Evolutionary conservation across 768 basidiomycete genomes (phyloP), one percentile per base, ranked within the genome.

Genomic region (Mrakia hoshinonis): DNA sequence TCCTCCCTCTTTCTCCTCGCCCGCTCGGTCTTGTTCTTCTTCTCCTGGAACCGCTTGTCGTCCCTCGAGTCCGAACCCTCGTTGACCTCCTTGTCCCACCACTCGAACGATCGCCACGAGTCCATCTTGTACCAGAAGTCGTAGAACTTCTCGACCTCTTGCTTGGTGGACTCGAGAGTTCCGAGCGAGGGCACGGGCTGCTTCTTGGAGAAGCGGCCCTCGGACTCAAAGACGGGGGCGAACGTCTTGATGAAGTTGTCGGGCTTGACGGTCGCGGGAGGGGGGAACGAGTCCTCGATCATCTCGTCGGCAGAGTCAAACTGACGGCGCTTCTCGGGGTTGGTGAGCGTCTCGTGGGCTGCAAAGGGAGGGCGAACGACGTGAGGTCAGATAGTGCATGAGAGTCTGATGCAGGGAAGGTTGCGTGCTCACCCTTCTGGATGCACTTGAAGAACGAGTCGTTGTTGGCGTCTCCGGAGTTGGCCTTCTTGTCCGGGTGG

Each of bases 41-140:
- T 98, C 82, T 98, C 95, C 22, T 92, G 93, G 82, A 94, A 96
- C 38, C 95, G 89, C 82, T 98, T 98, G 80, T 99, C 95, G 80
- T 98, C 95, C 70, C 95, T 95, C 78, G 92, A 94, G 79, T 98
- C 95, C 74, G 90, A 91, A 13, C 95, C 95, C 81, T 99, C 95
- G 79, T 97, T 95, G 70, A 92, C 89, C 80, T 99, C 95, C 84
- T 99, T 98, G 83, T 99, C 95, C 75, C 89, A 83, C 84, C 92
- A 97, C 81, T 99, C 95, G 79, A 97, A 99, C 79, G 88, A 91
- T 76, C 95, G 84, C 95, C 95, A 99, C 75, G 89, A 91, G 80
- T 97, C 95, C 81, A 99, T 95, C 84, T 94, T 95, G 84, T 99
- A 98, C 92, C 93, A 99, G 81, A 95, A 96, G 80, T 97, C 90